phyloP scores from a whole-genome alignment of 495 filamentous ascomycete species.

The Penicillium argentinense region DNA sequence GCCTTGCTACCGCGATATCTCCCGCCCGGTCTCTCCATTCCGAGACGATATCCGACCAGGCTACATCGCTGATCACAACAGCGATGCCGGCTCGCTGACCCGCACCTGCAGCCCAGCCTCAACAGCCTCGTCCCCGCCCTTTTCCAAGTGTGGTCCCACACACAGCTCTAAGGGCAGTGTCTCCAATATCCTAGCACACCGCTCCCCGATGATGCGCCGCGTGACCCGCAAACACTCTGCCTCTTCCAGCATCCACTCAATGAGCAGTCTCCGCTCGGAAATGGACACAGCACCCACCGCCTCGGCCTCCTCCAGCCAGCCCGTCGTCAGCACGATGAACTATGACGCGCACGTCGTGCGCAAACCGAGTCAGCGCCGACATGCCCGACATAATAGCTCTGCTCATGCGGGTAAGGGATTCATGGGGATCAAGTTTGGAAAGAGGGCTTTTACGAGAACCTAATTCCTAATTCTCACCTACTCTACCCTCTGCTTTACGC shows the following conservation, averaged over 20 bases:
- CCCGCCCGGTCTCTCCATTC: slow-evolving; percentile 19
- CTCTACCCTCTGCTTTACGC: not conserved
- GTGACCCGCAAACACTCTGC: slow-evolving; percentile 48
- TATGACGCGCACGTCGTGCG: slow-evolving; percentile 12
- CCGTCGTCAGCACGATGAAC: slow-evolving; percentile 1
- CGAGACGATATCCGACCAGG: slow-evolving; percentile 13
- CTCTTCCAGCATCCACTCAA: slow-evolving; percentile 71
- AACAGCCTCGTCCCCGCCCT: slow-evolving; percentile 18
- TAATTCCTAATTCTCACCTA: slow-evolving; percentile 15
- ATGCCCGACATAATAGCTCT: slow-evolving; percentile 21
- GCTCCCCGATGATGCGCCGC: slow-evolving; percentile 29
- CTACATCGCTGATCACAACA: slow-evolving; percentile 24
- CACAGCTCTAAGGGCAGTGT: slow-evolving; percentile 24
- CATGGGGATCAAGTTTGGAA: slow-evolving; percentile 39
- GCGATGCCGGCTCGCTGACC: slow-evolving; percentile 12
- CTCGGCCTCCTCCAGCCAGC: slow-evolving; percentile 3
- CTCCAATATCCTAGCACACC: slow-evolving; percentile 23
- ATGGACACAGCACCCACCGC: slow-evolving; percentile 42
- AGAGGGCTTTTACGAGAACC: slow-evolving; percentile 25
- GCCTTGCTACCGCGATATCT: slow-evolving; percentile 22
- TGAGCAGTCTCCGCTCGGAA: slow-evolving; percentile 58
- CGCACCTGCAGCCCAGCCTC: slow-evolving; percentile 26
- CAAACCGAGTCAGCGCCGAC: slow-evolving; percentile 22
- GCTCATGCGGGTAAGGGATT: slow-evolving; percentile 28
- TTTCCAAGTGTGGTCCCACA: slow-evolving; percentile 24